Percentiles rank a stretch among this genome's conserved stretches.
Evolutionary conservation across 371 early-diverging fungal species (phyloP).

Genomic region (Nosema granulosis): DNA sequence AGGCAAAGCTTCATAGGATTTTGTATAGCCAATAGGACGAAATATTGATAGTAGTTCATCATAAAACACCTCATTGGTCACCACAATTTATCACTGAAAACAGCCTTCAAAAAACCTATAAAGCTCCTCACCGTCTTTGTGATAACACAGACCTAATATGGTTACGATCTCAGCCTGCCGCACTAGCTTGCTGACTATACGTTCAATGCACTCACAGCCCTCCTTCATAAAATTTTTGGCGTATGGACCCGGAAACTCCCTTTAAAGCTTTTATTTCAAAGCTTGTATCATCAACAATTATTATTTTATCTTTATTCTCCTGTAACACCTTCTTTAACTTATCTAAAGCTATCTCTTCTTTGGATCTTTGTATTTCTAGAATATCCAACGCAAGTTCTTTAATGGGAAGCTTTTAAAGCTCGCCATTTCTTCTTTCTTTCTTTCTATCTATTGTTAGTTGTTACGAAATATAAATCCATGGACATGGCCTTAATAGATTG

Average conservation of each 20-base stretch:
- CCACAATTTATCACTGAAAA: slow-evolving; percentile 20
- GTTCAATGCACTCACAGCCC: slow-evolving; percentile 14
- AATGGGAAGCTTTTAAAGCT: slow-evolving; percentile 7
- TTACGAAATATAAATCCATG: slow-evolving; percentile 28
- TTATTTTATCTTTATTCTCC: neutral
- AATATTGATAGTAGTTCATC: slow-evolving; percentile 21
- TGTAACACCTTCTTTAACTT: slow-evolving; percentile 17
- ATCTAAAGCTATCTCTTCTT: slow-evolving; percentile 31
- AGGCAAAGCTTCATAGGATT: slow-evolving; percentile 12
- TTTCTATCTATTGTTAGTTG: neutral
- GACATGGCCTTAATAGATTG: no score
- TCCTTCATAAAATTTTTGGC: slow-evolving; percentile 41
- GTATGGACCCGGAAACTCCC: slow-evolving; percentile 52
- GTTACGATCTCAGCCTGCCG: neutral
- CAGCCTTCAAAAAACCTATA: slow-evolving; percentile 12
- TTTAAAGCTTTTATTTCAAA: slow-evolving; percentile 33
- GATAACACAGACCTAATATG: slow-evolving; percentile 14
- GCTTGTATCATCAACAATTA: slow-evolving; percentile 41
- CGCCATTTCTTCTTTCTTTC: slow-evolving; percentile 5
- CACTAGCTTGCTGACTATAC: slow-evolving; percentile 19
- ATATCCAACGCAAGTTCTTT: slow-evolving; percentile 2
- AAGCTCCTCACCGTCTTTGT: slow-evolving; percentile 6
- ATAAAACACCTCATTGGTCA: no score
- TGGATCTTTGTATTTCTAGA: slow-evolving; percentile 39
- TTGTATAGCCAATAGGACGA: neutral